Base-by-base conservation (phyloP, 2,329 filamentous ascomycete genomes). In the Decorospora gaudefroyi region DNA sequence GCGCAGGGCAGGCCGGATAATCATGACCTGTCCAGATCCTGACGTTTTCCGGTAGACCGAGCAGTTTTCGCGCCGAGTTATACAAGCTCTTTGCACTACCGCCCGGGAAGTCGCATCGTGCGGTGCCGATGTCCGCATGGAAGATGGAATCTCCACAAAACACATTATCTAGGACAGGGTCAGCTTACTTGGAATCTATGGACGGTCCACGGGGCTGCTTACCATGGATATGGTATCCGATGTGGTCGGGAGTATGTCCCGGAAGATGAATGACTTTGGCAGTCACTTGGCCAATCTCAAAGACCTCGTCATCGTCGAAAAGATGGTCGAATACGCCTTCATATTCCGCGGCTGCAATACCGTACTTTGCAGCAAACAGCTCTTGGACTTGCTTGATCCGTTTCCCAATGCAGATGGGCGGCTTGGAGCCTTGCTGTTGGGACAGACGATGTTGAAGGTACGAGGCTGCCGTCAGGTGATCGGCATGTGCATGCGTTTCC, bases 401-500 rank as follows among this genome's bases (percentile, higher is more conserved):
- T 37, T 74, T 74, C 1, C 81, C 80, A 15, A 83, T 83, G n/a
- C 78, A 73, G 4, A 84, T 76, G 0, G 55, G 51, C 0, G 79
- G 76, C 34, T 60, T 67, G 1, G 44, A 22, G 0, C 62, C 68
- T 29, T 76, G 69, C 29, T 76, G 68, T 29, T 55, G n/a, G 1
- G 5, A 22, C 1, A 65, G 47, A 2, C 57, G 62, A 0, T 64
- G 61, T 53, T 83, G 79, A 0, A 86, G 72, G 57, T 85, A 86
- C 3, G 74, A 72, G 0, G 82, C 74, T 0, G 83, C 77, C 0
- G 80, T 85, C 0, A 85, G 50, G 46, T 85, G 81, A 42, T 85
- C 80, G 3, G 81, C 81, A 48, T 84, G 79, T 0, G 74, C 77
- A 58, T 86, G 83, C 0, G 83, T 86, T 52, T 86, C 83, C 2